Evolutionary conservation across 176 grass and related monocot species (phyloP), one percentile per base, ranked within the genome.

Genomic region (Oryza glumipatula): DNA sequence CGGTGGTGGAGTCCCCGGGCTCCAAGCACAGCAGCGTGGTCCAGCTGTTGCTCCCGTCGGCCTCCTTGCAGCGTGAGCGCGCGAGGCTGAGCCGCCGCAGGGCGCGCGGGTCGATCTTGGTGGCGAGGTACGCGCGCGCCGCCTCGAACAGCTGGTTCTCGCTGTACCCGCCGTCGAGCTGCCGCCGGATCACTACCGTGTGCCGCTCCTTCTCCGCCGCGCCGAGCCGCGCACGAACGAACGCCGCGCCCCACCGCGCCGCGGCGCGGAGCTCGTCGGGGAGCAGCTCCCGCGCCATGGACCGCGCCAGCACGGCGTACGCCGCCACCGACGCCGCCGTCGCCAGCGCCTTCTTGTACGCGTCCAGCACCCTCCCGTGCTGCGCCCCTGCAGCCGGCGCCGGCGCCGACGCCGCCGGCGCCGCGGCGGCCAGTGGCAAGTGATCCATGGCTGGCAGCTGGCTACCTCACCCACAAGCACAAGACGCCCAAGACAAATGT

Each of bases 1-100:
- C 73, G 73, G 47, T 76, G 48, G 49, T 56, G 26, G 28, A 76
- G 73, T 19, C 47, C 26, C 73, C 73, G 26, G 73, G 73, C 73
- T 76, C 73, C 73, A 76, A 58, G 73, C 48, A 56, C 73, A 76
- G 13, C 26, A 52, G 7, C 15, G 28, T 76, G n/a, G n/a, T 48
- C 70, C 65, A 67, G 65, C 24, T 32, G 28, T 13, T 35, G 36
- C 15, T 6, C 30, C 73, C 28, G 28, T 56, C 47, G 45, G 45
- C 2, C 15, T 56, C 73, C 28, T 10, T 54, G 26, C 10, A 26
- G 2, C 30, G 23, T 7, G 48, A 76, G 14, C 73, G 48, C 14
- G 28, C 48, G 73, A 76, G 12, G 73, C 15, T 9, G 73, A 76
- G 15, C 7, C 73, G 47, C 7, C 26, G 48, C 47, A 56, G 17